Evolutionary conservation across 83 land plant species (phyloP), one percentile per base, ranked within the genome.

Genomic region (Picea abies): DNA sequence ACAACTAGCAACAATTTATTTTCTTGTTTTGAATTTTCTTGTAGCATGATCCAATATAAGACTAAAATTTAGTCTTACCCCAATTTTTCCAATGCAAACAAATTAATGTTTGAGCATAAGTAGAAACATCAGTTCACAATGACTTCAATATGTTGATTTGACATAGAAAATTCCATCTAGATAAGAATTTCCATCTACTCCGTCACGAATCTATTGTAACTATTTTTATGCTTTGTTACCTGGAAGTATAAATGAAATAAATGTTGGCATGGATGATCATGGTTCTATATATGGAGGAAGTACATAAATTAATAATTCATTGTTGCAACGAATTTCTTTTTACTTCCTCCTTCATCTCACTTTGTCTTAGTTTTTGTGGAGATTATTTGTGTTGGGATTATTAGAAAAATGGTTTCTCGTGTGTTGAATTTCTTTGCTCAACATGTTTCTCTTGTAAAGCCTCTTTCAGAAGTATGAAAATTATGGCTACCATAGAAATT

Each of bases 401-500:
- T 90, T 49, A 85, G 99, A 84, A 94, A 89, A 80, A 92, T 95
- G 95, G 99, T 97, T 71, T 93, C 97, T 4, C 84, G 97, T 63
- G 93, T 94, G 25, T 83, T 95, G 3, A 87, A 90, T 56, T 91
- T 94, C 83, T 97, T 90, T 81, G 95, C 95, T 47, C 86, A 98
- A 26, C 99, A 97, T 83, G 98, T 94, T 62, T 89, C 98, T 61
- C 89, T 97, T 77, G 97, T 97, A 12, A 85, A 97, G 75, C 29
- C 99, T 12, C 90, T 97, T 20, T 97, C 99, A 22, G 98, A 95
- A 80, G 82, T 93, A 19, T 97, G 99, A 15, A 97, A 97, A 88
- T 82, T 97, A 0, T 26, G 37, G 88, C 82, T 56, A 60, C 78
- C 22, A 22, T 79, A 63, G 88, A 63, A 12, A 29, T 83, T 52